phyloP scores from a whole-genome alignment of 108 stramenopile species.

The Cylindrotheca fusiformis region DNA sequence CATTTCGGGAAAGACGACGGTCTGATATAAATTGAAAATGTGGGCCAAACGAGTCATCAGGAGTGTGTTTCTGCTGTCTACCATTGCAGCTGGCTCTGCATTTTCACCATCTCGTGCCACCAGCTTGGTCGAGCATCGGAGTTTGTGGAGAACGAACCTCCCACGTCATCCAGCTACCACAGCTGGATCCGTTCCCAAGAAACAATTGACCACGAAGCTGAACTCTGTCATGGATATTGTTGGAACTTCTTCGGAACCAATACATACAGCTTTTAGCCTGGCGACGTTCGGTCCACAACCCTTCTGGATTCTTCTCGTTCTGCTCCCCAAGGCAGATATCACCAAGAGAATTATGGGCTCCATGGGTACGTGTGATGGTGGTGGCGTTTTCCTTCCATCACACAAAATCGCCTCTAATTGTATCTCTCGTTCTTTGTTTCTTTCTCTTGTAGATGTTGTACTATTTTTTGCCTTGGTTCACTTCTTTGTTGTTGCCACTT shows the following conservation, averaged over 20 bases:
- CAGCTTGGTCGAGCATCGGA: too few relatives aligned
- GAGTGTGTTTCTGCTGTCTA: too few relatives aligned
- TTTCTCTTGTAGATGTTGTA: conserved; percentile 33
- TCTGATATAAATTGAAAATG: too few relatives aligned
- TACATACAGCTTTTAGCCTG: conserved; percentile 73
- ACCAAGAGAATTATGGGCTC: conserved; percentile 75
- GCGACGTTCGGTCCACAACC: conserved; percentile 84
- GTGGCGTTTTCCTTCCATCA: not conserved
- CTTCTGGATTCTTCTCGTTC: conserved; percentile 77
- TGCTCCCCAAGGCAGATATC: conserved; percentile 50
- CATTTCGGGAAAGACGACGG: too few relatives aligned
- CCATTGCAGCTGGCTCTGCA: too few relatives aligned
- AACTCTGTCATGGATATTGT: conserved; percentile 25
- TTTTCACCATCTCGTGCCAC: too few relatives aligned
- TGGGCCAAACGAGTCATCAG: too few relatives aligned
- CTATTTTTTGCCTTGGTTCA: conserved; percentile 69
- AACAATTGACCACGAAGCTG: not conserved
- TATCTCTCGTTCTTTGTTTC: conserved; percentile 1
- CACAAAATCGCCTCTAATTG: not conserved
- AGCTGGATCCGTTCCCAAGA: too few relatives aligned
- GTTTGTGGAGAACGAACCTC: too few relatives aligned
- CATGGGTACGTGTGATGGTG: conserved; percentile 10
- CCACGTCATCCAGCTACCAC: too few relatives aligned
- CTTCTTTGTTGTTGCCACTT: conserved; percentile 74
- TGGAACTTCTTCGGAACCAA: conserved; percentile 44